Percentiles rank a stretch among this genome's conserved stretches.
Conservation (phyloP, 257 asterid species). For the Penstemon newberryi region DNA sequence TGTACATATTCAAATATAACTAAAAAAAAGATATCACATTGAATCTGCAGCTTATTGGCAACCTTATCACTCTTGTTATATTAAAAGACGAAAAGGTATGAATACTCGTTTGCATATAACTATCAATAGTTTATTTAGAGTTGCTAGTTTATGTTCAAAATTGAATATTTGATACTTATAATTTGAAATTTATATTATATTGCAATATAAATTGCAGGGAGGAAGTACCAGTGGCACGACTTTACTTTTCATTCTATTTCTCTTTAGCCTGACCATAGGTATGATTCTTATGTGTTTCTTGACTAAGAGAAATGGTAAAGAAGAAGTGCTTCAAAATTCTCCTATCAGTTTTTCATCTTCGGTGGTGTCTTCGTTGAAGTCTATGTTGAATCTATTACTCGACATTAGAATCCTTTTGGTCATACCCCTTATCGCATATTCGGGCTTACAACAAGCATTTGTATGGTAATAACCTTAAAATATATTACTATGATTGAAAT, state of each 20-base stretch:
- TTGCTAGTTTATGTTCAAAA: neutral
- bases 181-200: neutral
- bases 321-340: slow-evolving; percentile 48
- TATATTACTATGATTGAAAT: neutral
- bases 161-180: too few species aligned
- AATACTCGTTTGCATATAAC: neutral
- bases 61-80: slow-evolving; percentile 77
- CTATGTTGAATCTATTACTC: slow-evolving; percentile 54
- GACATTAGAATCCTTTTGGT: slow-evolving; percentile 72
- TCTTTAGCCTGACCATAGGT: slow-evolving; percentile 73
- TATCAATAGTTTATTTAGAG: neutral
- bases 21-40: neutral
- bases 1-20: neutral
- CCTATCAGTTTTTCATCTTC: slow-evolving; percentile 50
- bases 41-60: slow-evolving; percentile 82
- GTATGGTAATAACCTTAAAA: slow-evolving; percentile 61
- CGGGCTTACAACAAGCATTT: slow-evolving; percentile 95
- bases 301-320: slow-evolving; percentile 65
- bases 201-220: slow-evolving; percentile 54
- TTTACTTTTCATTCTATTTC: slow-evolving; percentile 69
- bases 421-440: slow-evolving; percentile 87
- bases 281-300: slow-evolving; percentile 83
- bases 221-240: slow-evolving; percentile 85
- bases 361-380: slow-evolving; percentile 53
- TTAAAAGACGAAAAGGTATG: slow-evolving; percentile 73